Base-by-base conservation (phyloP, 371 early-diverging fungal species). In the Apophysomyces sp. region DNA sequence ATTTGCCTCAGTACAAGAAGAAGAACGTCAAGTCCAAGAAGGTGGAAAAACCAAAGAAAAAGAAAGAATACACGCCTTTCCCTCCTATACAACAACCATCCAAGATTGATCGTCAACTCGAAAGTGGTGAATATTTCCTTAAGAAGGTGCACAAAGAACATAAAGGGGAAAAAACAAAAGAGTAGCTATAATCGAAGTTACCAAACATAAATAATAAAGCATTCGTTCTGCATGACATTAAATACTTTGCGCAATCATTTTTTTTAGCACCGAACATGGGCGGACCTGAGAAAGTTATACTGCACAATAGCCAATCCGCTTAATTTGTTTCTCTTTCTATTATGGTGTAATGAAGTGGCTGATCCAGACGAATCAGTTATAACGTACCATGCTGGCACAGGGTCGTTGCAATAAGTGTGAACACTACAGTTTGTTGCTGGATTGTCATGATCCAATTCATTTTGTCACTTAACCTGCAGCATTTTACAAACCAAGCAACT, bases 71-170 rank as follows among this genome's bases (percentile, higher is more conserved):
- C 61, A 71, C 67, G 36, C 67, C 66, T 13, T 69, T 57, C 57
- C 66, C 49, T 29, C 60, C 44, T 31, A 85, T 90, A 24, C 98
- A 90, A 56, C 72, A 75, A 44, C 93, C 91, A 28, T 85, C 95
- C 66, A 97, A 98, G 86, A 67, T 96, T 73, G 99, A 98, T 80
- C 62, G 93, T 59, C 94, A 95, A 77, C 81, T 98, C 73, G 96
- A 94, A 72, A 87, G 89, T 58, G 99, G 99, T 72, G 98, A 98
- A 77, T 98, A 96, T 78, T 98, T 97, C 77, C 74, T 98, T 65
- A 63, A 72, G 26, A 54, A 71, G 24, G 52, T 24, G 34, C 39
- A 60, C 24, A 65, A 60, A 49, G 30, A 16, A 49, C 39, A 60
- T 21, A 65, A 60, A 49, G 30, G 12, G 21, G 52, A 64, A 40